Evolutionary conservation across 2,329 filamentous ascomycete species (phyloP).

Genomic region (Stagonosporopsis vannaccii): DNA sequence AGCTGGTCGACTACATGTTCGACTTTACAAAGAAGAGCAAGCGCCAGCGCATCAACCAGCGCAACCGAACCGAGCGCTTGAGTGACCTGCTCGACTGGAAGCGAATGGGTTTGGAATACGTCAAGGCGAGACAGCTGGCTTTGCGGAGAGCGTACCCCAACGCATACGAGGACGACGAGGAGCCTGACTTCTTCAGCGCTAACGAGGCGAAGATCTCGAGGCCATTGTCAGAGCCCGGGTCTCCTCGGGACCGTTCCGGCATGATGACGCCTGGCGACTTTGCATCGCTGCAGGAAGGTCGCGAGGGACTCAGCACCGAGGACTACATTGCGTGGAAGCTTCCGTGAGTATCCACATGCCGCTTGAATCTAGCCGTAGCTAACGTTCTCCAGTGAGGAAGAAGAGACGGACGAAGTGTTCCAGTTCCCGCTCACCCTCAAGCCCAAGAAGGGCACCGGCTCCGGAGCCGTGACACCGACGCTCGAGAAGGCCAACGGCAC

Average conservation of each 20-base stretch:
- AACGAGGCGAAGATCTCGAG: slow-evolving; percentile 95
- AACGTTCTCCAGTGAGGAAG: slow-evolving; percentile 68
- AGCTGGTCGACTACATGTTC: slow-evolving; percentile 90
- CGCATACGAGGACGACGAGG: slow-evolving; percentile 79
- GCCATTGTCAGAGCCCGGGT: slow-evolving; percentile 92
- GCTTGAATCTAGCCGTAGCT: slow-evolving; percentile 25
- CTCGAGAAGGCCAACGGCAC: slow-evolving; percentile 40
- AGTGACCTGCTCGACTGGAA: slow-evolving; percentile 98
- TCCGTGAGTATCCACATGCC: slow-evolving; percentile 72
- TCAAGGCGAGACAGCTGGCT: slow-evolving; percentile 94
- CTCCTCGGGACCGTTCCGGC: slow-evolving; percentile 85
- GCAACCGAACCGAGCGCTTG: slow-evolving; percentile 92
- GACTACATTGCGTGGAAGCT: slow-evolving; percentile 99
- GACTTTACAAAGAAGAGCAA: slow-evolving; percentile 94
- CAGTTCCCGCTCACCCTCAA: slow-evolving; percentile 73
- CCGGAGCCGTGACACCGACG: slow-evolving; percentile 43
- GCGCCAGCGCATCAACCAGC: slow-evolving; percentile 96
- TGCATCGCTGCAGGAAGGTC: slow-evolving; percentile 92
- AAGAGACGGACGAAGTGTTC: slow-evolving; percentile 87
- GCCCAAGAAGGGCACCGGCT: slow-evolving; percentile 51
- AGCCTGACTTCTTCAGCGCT: slow-evolving; percentile 88
- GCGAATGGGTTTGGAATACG: slow-evolving; percentile 98
- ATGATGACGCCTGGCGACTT: slow-evolving; percentile 99
- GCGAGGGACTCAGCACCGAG: slow-evolving; percentile 91
- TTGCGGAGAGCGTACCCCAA: slow-evolving; percentile 88